Conservation (phyloP, 2,329 filamentous ascomycete genomes). For the Penicillium sclerotigenum region DNA sequence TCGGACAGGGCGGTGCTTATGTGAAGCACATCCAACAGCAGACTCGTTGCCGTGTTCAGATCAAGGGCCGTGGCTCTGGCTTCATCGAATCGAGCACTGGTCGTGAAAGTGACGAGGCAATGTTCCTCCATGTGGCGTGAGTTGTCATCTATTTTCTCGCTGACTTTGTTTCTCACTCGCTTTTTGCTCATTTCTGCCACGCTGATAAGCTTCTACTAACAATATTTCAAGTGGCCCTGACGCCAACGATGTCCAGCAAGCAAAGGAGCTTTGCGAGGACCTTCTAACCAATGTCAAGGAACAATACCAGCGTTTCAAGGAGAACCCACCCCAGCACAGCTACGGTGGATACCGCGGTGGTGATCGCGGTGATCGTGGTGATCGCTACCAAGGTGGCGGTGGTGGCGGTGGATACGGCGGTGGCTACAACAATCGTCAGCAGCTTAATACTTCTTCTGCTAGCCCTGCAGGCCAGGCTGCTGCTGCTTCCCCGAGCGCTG, state of each 20-base stretch:
- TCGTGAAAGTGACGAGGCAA: constrained; percentile 86
- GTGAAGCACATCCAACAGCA: constrained; percentile 98
- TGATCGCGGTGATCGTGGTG: constrained; percentile 25
- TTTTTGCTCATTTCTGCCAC: background rate
- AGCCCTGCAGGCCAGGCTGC: constrained; percentile 44
- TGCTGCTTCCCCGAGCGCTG: constrained; percentile 22
- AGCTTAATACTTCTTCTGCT: constrained; percentile 38
- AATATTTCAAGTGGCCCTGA: constrained; percentile 69
- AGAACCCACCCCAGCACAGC: constrained; percentile 65
- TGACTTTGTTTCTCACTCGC: background rate
- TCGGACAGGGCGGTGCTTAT: constrained; percentile 89
- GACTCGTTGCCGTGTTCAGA: constrained; percentile 92
- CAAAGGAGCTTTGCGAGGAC: constrained; percentile 85
- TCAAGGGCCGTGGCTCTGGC: constrained; percentile 92
- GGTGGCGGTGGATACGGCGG: constrained; percentile 32
- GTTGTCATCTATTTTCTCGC: constrained; percentile 3
- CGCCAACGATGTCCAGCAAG: constrained; percentile 76
- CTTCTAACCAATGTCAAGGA: constrained; percentile 80
- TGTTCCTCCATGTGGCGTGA: constrained; percentile 94
- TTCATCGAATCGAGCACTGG: constrained; percentile 89
- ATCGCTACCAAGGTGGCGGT: constrained; percentile 16
- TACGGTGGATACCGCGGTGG: constrained; percentile 51
- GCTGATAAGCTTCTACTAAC: constrained; percentile 7
- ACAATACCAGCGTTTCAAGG: constrained; percentile 89
- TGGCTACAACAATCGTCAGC: constrained; percentile 36